A percentile compares a stretch with the other conserved stretches of the same genome.
These are phyloP conservation scores for Blastomyces parvus DNA, from an alignment of 2,329 filamentous ascomycete genomes.

Conservation along the genomic window DNA sequence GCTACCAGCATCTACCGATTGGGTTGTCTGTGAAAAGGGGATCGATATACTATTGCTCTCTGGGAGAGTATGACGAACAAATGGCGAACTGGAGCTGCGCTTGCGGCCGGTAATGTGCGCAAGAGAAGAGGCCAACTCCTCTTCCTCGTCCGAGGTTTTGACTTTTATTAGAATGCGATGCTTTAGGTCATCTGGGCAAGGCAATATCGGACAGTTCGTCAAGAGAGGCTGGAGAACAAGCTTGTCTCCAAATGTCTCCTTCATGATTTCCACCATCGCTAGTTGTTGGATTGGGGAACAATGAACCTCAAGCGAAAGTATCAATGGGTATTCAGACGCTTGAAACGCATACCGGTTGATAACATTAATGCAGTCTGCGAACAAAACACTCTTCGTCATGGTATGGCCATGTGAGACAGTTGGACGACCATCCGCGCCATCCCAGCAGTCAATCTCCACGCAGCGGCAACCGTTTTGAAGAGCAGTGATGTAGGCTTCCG, in stretches of 20 bases:
- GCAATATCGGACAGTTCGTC: conserved; percentile 57
- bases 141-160: conserved; percentile 50
- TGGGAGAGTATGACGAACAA: conserved; percentile 51
- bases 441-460: conserved; percentile 97
- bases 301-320: conserved; percentile 92
- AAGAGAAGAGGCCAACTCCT: conserved; percentile 46
- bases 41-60: conserved; percentile 45
- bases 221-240: conserved; percentile 69
- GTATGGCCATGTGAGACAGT: conserved; percentile 87
- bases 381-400: conserved; percentile 77
- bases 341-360: conserved; percentile 93
- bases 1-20: conserved; percentile 38
- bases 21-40: conserved; percentile 41
- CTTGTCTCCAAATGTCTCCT: conserved; percentile 68
- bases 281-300: conserved; percentile 75
- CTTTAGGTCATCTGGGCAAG: conserved; percentile 77
- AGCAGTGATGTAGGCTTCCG: conserved; percentile 87
- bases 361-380: conserved; percentile 82
- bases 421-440: conserved; percentile 77
- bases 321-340: conserved; percentile 77
- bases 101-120: conserved; percentile 36
- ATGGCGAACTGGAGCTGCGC: conserved; percentile 69
- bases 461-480: conserved; percentile 85
- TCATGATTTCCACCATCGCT: conserved; percentile 84
- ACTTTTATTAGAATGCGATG: conserved; percentile 86